Percentiles rank a stretch among this genome's conserved stretches.
phyloP scores from a whole-genome alignment of 768 basidiomycete genomes.

The Suillus ampliporus region DNA sequence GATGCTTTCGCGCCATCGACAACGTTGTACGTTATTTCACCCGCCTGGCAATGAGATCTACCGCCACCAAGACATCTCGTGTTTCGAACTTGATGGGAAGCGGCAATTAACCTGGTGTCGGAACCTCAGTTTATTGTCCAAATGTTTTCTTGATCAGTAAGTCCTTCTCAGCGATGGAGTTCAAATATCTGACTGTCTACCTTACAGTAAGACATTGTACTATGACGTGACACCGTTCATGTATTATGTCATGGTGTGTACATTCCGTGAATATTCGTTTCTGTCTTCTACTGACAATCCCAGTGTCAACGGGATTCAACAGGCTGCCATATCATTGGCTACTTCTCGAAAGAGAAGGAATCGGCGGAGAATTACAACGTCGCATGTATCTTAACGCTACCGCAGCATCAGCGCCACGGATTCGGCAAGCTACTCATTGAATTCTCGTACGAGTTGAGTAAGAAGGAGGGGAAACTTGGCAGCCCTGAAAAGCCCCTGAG shows the following conservation, averaged over 20 bases:
- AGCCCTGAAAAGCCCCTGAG: slow-evolving; percentile 97
- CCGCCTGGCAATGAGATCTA: slow-evolving; percentile 99
- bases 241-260: slow-evolving; percentile 96
- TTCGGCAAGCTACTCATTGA: slow-evolving; percentile 96
- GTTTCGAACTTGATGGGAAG: slow-evolving; percentile 98
- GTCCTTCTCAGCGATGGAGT: slow-evolving; percentile 38
- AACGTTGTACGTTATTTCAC: slow-evolving; percentile 88
- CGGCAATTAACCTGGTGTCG: slow-evolving; percentile 96
- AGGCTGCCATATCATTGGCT: slow-evolving; percentile 95
- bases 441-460: slow-evolving; percentile 97
- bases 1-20: slow-evolving; percentile 91
- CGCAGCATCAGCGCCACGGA: slow-evolving; percentile 96
- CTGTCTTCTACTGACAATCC: slow-evolving; percentile 19
- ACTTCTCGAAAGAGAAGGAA: slow-evolving; percentile 99
- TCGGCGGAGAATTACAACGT: slow-evolving; percentile 98
- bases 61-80: slow-evolving; percentile 94
- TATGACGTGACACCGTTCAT: slow-evolving; percentile 99
- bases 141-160: slow-evolving; percentile 98
- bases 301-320: slow-evolving; percentile 84
- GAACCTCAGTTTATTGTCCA: slow-evolving; percentile 94
- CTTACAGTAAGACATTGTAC: slow-evolving; percentile 90
- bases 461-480: slow-evolving; percentile 93
- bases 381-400: slow-evolving; percentile 97
- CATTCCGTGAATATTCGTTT: slow-evolving; percentile 14
- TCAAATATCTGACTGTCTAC: slow-evolving; percentile 1